Base-by-base conservation (phyloP, 1,284 basidiomycete genomes). In the Afroboletus lepidellus region DNA sequence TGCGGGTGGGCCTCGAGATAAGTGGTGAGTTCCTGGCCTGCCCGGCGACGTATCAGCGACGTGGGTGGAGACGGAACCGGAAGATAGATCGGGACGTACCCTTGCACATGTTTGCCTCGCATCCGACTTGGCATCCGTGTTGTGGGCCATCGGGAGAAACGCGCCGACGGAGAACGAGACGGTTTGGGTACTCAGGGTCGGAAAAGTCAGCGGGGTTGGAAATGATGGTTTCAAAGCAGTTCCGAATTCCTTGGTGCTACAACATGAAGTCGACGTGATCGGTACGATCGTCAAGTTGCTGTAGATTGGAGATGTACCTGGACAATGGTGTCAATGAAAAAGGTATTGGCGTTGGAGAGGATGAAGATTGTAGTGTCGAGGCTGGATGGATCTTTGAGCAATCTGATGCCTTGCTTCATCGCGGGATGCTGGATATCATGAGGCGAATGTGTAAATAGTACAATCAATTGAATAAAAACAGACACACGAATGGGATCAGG, bases 61-160 rank as follows among this genome's bases (percentile, higher is more conserved):
- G 29, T 12, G 9, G 27, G 29, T 30, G 29, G 27, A 29, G 8
- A 29, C 25, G 27, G 12, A 12, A 29, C 8, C 8, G 12, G 6
- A 29, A 29, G 3, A 30, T 13, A 13, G 29, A 30, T 12, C 8
- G 15, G 24, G 15, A 54, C 62, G 52, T 32, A 85, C 91, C 96
- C 79, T 99, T 99, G 79, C 96, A 99, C 94, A 99, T 98, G 75
- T 99, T 99, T 11, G 90, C 82, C 53, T 87, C 87, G 76, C 96
- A 99, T 15, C 96, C 96, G 48, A 98, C 79, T 47, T 75, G 78
- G 74, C 96, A 99, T 2, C 65, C 69, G 70, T 99, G 97, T 62
- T 95, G 94, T 6, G 84, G 83, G 1, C 83, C 87, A 37, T 76
- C 67, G 15, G 90, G 87, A 48, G 87, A 85, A 36, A 98, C 76